Evolutionary conservation across 2,329 filamentous ascomycete species (phyloP).

Genomic region (Aspergillus tubingensis): DNA sequence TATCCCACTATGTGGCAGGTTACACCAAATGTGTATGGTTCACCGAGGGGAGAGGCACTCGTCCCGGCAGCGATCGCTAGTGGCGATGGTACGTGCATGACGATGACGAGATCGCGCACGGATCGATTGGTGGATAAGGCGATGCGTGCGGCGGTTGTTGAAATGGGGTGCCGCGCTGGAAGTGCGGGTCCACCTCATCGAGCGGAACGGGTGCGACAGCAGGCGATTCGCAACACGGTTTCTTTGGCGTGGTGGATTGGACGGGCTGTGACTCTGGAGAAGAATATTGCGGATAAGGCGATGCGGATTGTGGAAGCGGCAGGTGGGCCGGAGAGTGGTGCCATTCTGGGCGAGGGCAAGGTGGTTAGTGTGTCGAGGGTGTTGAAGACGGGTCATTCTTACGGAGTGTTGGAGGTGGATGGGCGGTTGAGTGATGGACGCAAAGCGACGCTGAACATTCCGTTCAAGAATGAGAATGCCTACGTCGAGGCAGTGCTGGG

Average conservation of each 20-base stretch:
- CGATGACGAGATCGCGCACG: slow-evolving; percentile 40
- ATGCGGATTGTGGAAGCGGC: slow-evolving; percentile 23
- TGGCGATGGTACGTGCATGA: slow-evolving; percentile 55
- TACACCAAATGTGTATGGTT: slow-evolving; percentile 45
- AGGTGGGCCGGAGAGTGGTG: slow-evolving; percentile 21
- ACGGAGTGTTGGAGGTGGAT: slow-evolving; percentile 46
- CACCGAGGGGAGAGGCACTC: slow-evolving; percentile 33
- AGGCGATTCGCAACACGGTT: slow-evolving; percentile 52
- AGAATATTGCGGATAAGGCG: slow-evolving; percentile 16
- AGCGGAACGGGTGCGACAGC: slow-evolving; percentile 12
- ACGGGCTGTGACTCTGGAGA: slow-evolving; percentile 21
- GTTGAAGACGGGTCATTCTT: slow-evolving; percentile 28
- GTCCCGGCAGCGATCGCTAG: slow-evolving; percentile 53
- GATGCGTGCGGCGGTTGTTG: slow-evolving; percentile 54
- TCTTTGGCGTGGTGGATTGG: slow-evolving; percentile 55
- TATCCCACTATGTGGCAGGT: slow-evolving; percentile 51
- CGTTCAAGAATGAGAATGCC: slow-evolving; percentile 34
- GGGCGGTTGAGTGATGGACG: slow-evolving; percentile 22
- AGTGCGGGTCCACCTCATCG: slow-evolving; percentile 19
- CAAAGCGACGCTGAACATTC: slow-evolving; percentile 19
- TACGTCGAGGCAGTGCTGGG: slow-evolving; percentile 21
- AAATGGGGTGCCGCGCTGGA: slow-evolving; percentile 54
- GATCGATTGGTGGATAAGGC: slow-evolving; percentile 52
- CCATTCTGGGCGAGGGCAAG: slow-evolving; percentile 25
- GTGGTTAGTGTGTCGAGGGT: slow-evolving; percentile 22